phyloP scores from a whole-genome alignment of 352 stramenopile species.

The Phytopythium chamaehyphon region DNA sequence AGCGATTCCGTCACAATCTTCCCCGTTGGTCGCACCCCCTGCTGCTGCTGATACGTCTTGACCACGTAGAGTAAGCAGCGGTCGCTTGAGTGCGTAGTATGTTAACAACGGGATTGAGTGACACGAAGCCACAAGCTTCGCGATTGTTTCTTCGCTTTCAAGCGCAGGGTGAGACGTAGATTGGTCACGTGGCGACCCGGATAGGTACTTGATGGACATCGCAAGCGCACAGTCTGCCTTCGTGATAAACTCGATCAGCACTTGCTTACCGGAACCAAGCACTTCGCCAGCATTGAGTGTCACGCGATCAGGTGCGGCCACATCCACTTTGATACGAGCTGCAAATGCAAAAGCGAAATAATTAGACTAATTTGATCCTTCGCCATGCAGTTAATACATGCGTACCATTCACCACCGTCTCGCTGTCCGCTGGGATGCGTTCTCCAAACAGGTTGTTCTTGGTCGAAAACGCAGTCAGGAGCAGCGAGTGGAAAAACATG shows the following conservation, averaged over 20 bases:
- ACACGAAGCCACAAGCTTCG: constrained; percentile 47
- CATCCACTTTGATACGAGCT: constrained; percentile 81
- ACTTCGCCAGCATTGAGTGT: constrained; percentile 75
- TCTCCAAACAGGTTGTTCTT: constrained; percentile 71
- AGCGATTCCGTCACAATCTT: constrained; percentile 74
- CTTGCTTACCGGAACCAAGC: constrained; percentile 40
- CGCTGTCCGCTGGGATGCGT: constrained; percentile 51
- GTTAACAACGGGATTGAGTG: constrained; percentile 77
- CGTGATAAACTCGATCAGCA: constrained; percentile 68
- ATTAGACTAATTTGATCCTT: neutral
- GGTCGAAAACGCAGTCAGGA: constrained; percentile 71
- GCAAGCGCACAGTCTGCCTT: constrained; percentile 63
- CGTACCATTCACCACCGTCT: constrained; percentile 59
- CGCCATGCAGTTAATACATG: neutral
- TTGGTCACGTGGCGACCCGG: constrained; percentile 19
- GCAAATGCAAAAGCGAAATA: neutral
- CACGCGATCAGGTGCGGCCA: constrained; percentile 68
- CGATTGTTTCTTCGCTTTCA: constrained; percentile 35
- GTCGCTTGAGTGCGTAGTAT: constrained; percentile 72
- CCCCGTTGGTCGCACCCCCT: constrained; percentile 19
- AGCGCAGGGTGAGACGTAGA: constrained; percentile 15
- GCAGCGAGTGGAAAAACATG: constrained; percentile 82
- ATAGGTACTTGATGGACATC: constrained; percentile 56
- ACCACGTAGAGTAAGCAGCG: constrained; percentile 14
- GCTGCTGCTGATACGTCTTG: neutral